Percentiles rank a stretch among this genome's conserved stretches.
Conservation (phyloP, 2,329 filamentous ascomycete species). For the Gaeumannomyces sp. region DNA sequence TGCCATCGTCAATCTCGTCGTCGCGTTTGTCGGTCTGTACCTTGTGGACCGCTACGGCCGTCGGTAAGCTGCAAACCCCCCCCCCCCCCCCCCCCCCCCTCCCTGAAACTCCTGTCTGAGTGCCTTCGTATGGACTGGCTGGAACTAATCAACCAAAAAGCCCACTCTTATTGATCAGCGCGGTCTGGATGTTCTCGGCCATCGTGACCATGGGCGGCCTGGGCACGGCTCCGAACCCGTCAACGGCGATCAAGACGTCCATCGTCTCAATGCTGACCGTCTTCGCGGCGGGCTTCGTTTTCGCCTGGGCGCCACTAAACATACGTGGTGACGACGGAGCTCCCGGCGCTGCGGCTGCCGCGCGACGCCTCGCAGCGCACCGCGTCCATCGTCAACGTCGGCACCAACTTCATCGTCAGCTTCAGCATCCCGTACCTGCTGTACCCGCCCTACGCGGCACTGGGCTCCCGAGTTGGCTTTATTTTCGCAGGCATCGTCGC, state of each 20-base stretch:
- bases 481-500: background rate
- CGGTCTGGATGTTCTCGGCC: constrained; percentile 21
- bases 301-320: constrained; percentile 29
- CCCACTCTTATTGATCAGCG: constrained; percentile 21
- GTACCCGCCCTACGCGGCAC: constrained; percentile 11
- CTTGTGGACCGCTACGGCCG: constrained; percentile 11
- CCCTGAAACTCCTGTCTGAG: background rate
- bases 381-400: constrained; percentile 24
- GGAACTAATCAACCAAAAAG: background rate
- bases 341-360: constrained; percentile 25
- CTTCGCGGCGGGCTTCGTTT: constrained; percentile 23
- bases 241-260: background rate
- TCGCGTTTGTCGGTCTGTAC: background rate
- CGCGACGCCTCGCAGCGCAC: constrained; percentile 26
- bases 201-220: constrained; percentile 32
- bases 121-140: too few species aligned
- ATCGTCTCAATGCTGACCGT: constrained; percentile 26
- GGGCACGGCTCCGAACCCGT: constrained; percentile 18
- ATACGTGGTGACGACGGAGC: constrained; percentile 29
- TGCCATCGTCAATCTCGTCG: constrained; percentile 6
- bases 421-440: constrained; percentile 13
- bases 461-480: constrained; percentile 13
- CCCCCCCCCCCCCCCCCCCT: too few species aligned
- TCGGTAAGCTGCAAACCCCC: constrained; percentile 4
- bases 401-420: constrained; percentile 17